Conservation (phyloP, 1,139 yeast species). For the Suhomyces bribrorum region DNA sequence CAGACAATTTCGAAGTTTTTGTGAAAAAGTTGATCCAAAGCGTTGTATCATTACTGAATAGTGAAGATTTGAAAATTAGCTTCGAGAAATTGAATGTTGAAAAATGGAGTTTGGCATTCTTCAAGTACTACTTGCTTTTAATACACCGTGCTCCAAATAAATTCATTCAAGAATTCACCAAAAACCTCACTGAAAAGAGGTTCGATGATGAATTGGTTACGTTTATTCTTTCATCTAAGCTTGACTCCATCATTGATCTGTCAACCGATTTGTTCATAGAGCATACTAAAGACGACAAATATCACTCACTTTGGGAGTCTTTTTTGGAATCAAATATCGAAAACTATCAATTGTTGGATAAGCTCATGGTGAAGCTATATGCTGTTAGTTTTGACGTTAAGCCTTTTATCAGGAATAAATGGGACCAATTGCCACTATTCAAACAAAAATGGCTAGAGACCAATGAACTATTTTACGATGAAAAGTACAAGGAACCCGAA, state of each 20-base stretch:
- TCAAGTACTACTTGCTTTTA: constrained; percentile 33
- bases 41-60: constrained; percentile 29
- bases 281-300: constrained; percentile 11
- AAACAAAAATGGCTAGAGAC: constrained; percentile 14
- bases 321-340: constrained; percentile 19
- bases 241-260: constrained; percentile 23
- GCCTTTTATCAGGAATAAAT: constrained; percentile 17
- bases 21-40: constrained; percentile 39
- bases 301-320: constrained; percentile 21
- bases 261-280: constrained; percentile 16
- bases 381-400: constrained; percentile 17
- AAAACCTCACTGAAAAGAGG: constrained; percentile 20
- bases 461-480: constrained; percentile 8
- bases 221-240: constrained; percentile 25
- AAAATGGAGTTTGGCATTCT: constrained; percentile 33
- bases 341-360: constrained; percentile 20
- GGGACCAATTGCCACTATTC: constrained; percentile 18
- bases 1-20: constrained; percentile 26
- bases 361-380: constrained; percentile 18
- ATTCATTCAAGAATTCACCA: constrained; percentile 27
- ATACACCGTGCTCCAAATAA: constrained; percentile 39
- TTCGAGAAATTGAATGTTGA: constrained; percentile 24
- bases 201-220: constrained; percentile 22
- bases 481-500: constrained; percentile 1
- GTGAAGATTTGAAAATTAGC: constrained; percentile 28